phyloP scores from a whole-genome alignment of 176 grass and related monocot species.

The Rhynchospora tenuis region DNA sequence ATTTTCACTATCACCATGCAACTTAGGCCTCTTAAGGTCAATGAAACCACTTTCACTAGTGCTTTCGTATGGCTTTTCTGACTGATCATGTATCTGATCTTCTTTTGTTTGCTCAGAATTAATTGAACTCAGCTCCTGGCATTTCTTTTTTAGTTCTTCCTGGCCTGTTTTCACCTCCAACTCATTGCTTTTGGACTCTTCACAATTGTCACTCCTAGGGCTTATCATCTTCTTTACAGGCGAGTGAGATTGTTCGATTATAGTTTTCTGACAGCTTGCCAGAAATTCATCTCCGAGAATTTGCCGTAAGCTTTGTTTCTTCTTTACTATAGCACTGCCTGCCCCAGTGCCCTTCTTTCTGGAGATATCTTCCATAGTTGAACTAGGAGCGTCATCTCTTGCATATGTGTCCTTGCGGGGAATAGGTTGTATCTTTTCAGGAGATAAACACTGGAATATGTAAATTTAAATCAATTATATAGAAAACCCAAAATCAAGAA shows the following conservation, averaged over 20 bases:
- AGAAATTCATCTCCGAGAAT: conserved; percentile 34
- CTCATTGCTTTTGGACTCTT: not conserved
- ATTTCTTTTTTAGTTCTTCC: not conserved
- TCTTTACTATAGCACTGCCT: conserved; percentile 20
- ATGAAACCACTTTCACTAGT: conserved; percentile 43
- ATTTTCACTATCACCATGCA: not conserved
- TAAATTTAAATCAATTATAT: not conserved
- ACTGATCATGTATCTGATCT: not conserved
- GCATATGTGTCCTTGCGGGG: not conserved
- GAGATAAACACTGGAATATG: conserved; percentile 10
- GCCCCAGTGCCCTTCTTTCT: not conserved
- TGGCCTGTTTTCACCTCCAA: not conserved
- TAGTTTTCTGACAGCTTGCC: not conserved
- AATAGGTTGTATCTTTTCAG: not conserved
- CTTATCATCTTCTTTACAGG: conserved; percentile 13
- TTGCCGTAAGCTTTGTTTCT: conserved; percentile 38
- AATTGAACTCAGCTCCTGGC: not conserved
- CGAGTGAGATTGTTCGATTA: not conserved
- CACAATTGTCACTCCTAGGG: not conserved
- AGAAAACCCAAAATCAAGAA: not conserved
- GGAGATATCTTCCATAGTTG: conserved; percentile 14
- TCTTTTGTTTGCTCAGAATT: conserved; percentile 3
- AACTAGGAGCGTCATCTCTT: not conserved
- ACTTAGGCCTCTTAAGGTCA: conserved; percentile 28
- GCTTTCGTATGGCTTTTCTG: conserved; percentile 12